phyloP scores from a whole-genome alignment of 1,284 basidiomycete species.

The Ceratobasidium sp. region DNA sequence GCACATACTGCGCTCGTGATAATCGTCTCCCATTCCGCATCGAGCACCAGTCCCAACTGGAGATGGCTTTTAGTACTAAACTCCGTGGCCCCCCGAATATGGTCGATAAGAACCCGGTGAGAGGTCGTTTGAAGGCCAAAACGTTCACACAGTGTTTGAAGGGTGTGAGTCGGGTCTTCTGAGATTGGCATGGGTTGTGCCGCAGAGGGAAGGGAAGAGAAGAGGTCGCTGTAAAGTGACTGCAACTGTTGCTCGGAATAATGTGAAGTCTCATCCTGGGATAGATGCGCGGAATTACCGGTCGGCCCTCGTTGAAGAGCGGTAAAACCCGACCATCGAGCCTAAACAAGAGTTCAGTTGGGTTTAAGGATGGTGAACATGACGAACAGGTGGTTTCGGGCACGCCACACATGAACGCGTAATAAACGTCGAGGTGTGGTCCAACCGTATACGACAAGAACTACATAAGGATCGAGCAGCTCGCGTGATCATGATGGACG shows the following conservation, averaged over 20 bases:
- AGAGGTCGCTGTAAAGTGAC: slow-evolving; percentile 26
- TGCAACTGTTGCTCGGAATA: slow-evolving; percentile 33
- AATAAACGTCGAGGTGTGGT: slow-evolving; percentile 18
- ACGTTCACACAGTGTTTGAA: slow-evolving; percentile 14
- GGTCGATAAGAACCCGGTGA: slow-evolving; percentile 10
- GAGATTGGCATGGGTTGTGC: background rate
- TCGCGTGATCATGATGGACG: background rate
- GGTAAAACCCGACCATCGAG: background rate
- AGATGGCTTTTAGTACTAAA: slow-evolving; percentile 5
- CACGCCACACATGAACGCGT: background rate
- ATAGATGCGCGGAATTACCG: background rate
- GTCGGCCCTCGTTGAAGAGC: slow-evolving; percentile 1
- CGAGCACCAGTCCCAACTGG: slow-evolving; percentile 29
- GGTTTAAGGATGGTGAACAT: background rate
- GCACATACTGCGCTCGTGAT: slow-evolving; percentile 20
- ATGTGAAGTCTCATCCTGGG: background rate
- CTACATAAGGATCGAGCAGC: slow-evolving; percentile 3
- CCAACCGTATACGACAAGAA: slow-evolving; percentile 14
- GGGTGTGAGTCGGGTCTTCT: background rate
- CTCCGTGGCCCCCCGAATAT: slow-evolving; percentile 4
- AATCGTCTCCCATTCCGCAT: slow-evolving; percentile 29
- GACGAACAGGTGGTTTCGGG: background rate
- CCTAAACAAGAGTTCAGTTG: background rate
- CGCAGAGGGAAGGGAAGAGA: slow-evolving; percentile 3
- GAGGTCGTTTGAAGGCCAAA: background rate